These are phyloP conservation scores for Microbotryum intermedium DNA, from an alignment of 1,284 basidiomycete species.

Conservation along the genomic window DNA sequence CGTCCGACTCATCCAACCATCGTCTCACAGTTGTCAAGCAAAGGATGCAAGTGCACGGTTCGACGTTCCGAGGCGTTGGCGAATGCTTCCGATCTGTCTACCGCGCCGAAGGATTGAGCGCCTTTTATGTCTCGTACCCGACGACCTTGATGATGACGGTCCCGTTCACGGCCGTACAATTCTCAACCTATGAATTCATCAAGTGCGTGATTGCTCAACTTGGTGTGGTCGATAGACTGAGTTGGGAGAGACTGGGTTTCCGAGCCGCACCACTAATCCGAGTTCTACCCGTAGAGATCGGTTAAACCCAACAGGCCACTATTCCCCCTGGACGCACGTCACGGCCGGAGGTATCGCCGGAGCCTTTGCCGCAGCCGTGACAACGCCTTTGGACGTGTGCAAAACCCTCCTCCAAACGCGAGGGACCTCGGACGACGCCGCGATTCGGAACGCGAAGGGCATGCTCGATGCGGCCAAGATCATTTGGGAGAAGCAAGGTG, in stretches of 20 bases:
- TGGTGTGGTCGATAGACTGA: neutral
- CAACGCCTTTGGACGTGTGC: conserved; percentile 96
- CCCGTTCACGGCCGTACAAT: conserved; percentile 97
- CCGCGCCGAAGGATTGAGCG: conserved; percentile 71
- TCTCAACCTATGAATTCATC: conserved; percentile 90
- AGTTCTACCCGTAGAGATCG: conserved; percentile 47
- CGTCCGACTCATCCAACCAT: too few species aligned
- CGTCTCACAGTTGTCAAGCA: conserved; percentile 89
- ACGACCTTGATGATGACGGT: conserved; percentile 95
- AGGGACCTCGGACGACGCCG: conserved; percentile 68
- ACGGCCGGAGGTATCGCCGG: conserved; percentile 85
- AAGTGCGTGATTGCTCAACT: conserved; percentile 45
- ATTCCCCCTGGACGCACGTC: conserved; percentile 87
- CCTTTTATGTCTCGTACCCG: conserved; percentile 98
- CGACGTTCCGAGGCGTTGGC: conserved; percentile 73
- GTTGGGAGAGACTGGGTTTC: too few species aligned
- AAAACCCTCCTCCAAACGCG: conserved; percentile 95
- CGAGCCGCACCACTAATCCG: too few species aligned
- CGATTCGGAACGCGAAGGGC: conserved; percentile 74
- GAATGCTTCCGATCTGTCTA: conserved; percentile 78
- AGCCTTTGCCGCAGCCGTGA: conserved; percentile 87
- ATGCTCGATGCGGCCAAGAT: conserved; percentile 84
- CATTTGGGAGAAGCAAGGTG: conserved; percentile 76
- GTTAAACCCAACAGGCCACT: conserved; percentile 75
- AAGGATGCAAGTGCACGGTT: conserved; percentile 94